These are phyloP conservation scores for Fusarium sp. DNA, from an alignment of 2,329 filamentous ascomycete genomes.

Conservation along the genomic window DNA sequence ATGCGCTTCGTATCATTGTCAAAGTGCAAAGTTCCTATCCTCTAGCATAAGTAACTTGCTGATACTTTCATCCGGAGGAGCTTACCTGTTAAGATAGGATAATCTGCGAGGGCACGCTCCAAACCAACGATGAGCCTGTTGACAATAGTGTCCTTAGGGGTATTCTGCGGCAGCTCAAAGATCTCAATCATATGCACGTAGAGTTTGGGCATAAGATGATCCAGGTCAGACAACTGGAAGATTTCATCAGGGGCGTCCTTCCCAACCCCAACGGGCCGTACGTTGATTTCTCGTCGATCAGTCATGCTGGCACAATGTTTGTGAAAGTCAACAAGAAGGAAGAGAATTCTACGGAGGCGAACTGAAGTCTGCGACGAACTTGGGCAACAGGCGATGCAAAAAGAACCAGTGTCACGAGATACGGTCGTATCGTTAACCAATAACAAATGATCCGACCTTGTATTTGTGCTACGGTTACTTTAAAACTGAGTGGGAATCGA, in stretches of 20 bases:
- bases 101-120: constrained; percentile 15
- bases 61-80: neutral
- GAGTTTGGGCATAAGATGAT: constrained; percentile 33
- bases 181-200: constrained; percentile 33
- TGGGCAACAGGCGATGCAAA: fast-evolving
- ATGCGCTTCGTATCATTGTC: constrained; percentile 5
- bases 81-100: constrained; percentile 18
- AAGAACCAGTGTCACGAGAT: neutral
- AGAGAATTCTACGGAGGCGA: neutral
- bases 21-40: constrained; percentile 12
- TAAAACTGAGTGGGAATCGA: neutral
- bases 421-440: neutral
- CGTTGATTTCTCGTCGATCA: neutral
- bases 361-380: neutral
- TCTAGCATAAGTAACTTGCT: neutral
- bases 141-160: neutral
- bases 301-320: no score
- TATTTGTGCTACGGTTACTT: neutral
- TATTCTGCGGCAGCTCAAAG: constrained; percentile 2
- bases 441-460: neutral
- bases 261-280: neutral
- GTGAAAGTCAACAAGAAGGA: neutral
- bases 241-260: neutral
- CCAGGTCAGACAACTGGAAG: constrained; percentile 14
- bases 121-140: constrained; percentile 14